Evolutionary conservation across 2,329 filamentous ascomycete genomes (phyloP), one percentile per base, ranked within the genome.

Genomic region (Xylariaceae sp.): DNA sequence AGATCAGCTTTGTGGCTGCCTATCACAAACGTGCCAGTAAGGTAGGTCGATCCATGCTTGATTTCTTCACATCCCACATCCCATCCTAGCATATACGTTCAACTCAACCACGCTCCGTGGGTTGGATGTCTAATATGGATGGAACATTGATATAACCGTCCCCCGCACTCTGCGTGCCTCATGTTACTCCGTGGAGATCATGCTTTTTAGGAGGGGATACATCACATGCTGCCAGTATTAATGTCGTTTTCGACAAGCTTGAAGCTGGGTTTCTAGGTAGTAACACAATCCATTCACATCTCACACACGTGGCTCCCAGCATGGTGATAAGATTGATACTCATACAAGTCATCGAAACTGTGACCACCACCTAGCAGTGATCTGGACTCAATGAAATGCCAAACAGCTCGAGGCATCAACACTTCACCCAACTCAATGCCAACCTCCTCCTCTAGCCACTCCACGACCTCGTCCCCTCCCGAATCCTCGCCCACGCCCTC

Each of bases 71-170:
- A 3, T 19, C 41, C 40, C 44, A 10, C 38, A 65, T 73, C 72
- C 77, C 76, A 72, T 62, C 76, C 75, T 72, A 77, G 75, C 75
- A 77, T 78, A 77, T 77, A 64, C 75, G 73, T 75, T 75, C 72
- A 69, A 67, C 68, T 65, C 65, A 66, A 61, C 58, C 59, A 71
- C 75, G 68, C 64, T 67, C 75, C 73, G 63, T 77, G 75, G 72
- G 72, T 72, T 69, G 72, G 72, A 75, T 68, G 75, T 72, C 75
- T 77, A 78, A 73, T 71, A 72, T 67, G 70, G 68, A 71, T 78
- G 75, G 75, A 72, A 78, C 70, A 78, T 71, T 53, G 58, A 76
- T 59, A 66, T 53, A 54, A 62, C 66, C 19, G 33, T 60, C 54
- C 72, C 75, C 75, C 71, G 68, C 73, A 77, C 75, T 78, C 74